Base-by-base conservation (phyloP, 495 filamentous ascomycete genomes). In the Lasiosphaeria miniovina region DNA sequence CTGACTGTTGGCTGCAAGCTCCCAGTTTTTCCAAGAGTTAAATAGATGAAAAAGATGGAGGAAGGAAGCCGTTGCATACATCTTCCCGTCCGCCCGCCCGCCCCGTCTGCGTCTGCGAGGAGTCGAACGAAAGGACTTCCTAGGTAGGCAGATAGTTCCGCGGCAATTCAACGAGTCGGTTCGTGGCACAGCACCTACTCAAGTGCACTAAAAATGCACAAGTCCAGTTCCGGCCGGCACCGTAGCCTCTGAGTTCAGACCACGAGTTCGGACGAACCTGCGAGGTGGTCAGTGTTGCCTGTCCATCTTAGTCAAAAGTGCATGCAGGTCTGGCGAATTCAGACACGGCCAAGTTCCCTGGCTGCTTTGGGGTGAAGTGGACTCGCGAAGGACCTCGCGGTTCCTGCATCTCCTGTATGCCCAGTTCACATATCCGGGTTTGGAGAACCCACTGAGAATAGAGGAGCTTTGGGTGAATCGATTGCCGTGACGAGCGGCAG, bases 271-370 rank as follows among this genome's bases (percentile, higher is more conserved):
- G 53, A 41, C 49, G 41, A 40, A 33, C 6, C 51, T 61, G 54
- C 31, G 33, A 50, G 48, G 24, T 51, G 40, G 61, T 61, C 54
- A 33, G 48, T 63, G 61, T 17, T 36, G 34, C 56, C 11, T 48
- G 55, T 33, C 24, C 36, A 57, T 55, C 52, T 36, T 15, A 57
- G 59, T 61, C 38, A 60, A 60, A 62, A 57, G 34, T 60, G 60
- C 57, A 66, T 54, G 45, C 57, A 43, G 8, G 38, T 61, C 55
- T 36, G 38, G 4, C 15, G 36, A 64, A 53, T 52, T 54, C 56
- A 65, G 59, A 59, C 59, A 61, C 53, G 48, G 52, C 63, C 55
- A 57, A 52, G 34, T 24, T 56, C 24, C 4, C 6, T 6, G 10
- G 11, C 14, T 15, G 34, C 6, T 46, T 46, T 55, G 10, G 36